Conservation (phyloP, 139 green algal genomes). For the Nannochloris sp. region DNA sequence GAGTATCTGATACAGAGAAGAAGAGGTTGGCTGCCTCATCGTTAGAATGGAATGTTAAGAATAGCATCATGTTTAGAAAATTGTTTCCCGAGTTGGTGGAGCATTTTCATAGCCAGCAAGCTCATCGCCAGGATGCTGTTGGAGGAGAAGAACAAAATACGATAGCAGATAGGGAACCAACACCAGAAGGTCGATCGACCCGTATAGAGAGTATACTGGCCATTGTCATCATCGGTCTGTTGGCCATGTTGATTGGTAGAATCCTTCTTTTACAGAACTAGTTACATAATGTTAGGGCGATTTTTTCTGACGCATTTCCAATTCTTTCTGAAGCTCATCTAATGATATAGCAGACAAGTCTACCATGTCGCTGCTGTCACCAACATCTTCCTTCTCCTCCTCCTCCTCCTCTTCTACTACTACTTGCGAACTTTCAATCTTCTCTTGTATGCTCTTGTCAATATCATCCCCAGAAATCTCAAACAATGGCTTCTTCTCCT, state of each 20-base stretch:
- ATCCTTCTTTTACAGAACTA: neutral
- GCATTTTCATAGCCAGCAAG: neutral
- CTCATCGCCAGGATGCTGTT: too few relatives aligned
- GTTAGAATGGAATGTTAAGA: slow-evolving; percentile 58
- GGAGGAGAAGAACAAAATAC: too few relatives aligned
- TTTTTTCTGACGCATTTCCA: slow-evolving; percentile 6
- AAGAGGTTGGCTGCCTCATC: slow-evolving; percentile 43
- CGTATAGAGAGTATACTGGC: too few relatives aligned
- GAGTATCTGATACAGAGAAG: slow-evolving; percentile 25
- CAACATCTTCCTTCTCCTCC: neutral
- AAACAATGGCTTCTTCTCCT: slow-evolving; percentile 14
- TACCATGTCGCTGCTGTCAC: neutral
- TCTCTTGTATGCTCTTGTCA: slow-evolving; percentile 11
- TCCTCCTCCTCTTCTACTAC: neutral
- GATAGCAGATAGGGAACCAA: too few relatives aligned
- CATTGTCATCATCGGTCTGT: too few relatives aligned
- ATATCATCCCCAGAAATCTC: slow-evolving; percentile 23
- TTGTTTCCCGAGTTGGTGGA: slow-evolving; percentile 67
- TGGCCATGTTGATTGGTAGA: too few relatives aligned
- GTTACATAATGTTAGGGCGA: neutral
- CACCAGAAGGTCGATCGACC: too few relatives aligned
- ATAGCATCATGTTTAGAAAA: slow-evolving; percentile 55
- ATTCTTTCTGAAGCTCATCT: slow-evolving; percentile 9
- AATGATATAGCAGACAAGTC: neutral
- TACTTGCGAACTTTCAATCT: neutral